Conservation (phyloP, 1,284 basidiomycete species). For the Cronartium quercuum region DNA sequence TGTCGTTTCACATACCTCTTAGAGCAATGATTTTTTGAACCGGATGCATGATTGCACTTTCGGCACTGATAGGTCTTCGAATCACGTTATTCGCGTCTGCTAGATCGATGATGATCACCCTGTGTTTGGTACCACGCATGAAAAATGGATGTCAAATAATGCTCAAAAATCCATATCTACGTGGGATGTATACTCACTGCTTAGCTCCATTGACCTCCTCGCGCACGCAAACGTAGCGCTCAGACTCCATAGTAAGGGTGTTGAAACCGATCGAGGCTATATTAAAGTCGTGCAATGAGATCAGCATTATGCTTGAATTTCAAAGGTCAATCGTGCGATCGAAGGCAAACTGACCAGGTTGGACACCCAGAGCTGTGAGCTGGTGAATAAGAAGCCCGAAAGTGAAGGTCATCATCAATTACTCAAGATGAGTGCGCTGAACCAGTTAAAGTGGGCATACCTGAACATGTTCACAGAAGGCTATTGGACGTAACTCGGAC, state of each 20-base stretch:
- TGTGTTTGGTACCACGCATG: too few species aligned
- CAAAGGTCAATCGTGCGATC: neutral
- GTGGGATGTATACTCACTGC: constrained; percentile 53
- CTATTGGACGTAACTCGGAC: constrained; percentile 37
- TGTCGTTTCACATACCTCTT: constrained; percentile 18
- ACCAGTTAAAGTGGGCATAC: constrained; percentile 42
- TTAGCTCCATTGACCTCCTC: constrained; percentile 84
- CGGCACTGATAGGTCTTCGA: constrained; percentile 90
- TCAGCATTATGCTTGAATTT: neutral
- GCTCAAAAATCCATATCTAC: neutral
- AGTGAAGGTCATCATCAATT: neutral
- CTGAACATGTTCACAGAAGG: constrained; percentile 54
- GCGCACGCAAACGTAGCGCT: constrained; percentile 90
- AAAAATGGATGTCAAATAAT: neutral
- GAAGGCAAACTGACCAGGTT: constrained; percentile 56
- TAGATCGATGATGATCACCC: constrained; percentile 91
- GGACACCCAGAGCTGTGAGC: constrained; percentile 90
- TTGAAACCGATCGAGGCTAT: constrained; percentile 89
- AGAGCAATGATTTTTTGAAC: constrained; percentile 93
- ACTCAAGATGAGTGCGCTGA: neutral
- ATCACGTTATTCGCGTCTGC: constrained; percentile 92
- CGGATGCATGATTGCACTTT: constrained; percentile 98
- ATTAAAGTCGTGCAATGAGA: neutral
- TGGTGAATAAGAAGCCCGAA: constrained; percentile 52
- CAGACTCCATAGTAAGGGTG: constrained; percentile 89